Base-by-base conservation (phyloP, 345 rosid species). In the Rhodamnia rubescens region DNA sequence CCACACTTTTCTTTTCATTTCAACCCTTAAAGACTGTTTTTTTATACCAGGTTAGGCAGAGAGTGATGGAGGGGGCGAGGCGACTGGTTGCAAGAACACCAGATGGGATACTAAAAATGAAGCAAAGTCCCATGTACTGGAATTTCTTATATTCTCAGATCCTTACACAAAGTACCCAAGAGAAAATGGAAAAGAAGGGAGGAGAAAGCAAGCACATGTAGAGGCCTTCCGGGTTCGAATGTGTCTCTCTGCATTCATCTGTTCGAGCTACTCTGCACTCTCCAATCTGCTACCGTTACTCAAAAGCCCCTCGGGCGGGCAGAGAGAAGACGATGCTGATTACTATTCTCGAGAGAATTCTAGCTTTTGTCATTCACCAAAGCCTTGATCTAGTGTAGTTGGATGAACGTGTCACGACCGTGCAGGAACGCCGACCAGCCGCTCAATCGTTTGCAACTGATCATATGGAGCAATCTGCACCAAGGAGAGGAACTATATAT, bases 401-500 rank as follows among this genome's bases (percentile, higher is more conserved):
- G 8, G 26, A 20, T 58, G 74, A 8, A 18, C 3, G 6, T 8
- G 52, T 84, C 54, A 83, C 10, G 87, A 69, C 78, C 21, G 11
- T 0, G 78, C 91, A 85, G 95, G 94, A 87, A 88, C 91, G 85
- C 89, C 96, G 5, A 96, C 95, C 82, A 94, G 86, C 82, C 98
- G 91, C 89, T 95, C 98, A 83, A 96, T 92, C 81, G 90, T 87
- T 88, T 95, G 94, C 86, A 96, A 88, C 91, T 96, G 99, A 85
- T 96, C 98, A 83, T 96, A 96, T n/a, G 98, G 99, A 87, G 98
- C 99, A 87, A 96, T 96, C 98, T 95, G 95, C 87, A 87, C 24
- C 40, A 42, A 47, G 7, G 13, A 55, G 74, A 61, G 78, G 78
- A 18, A 21, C 0, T 0, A 2, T 4, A 32, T 36, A 32, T 22